A percentile compares a stretch with the other conserved stretches of the same genome.
Evolutionary conservation across 768 basidiomycete species (phyloP).

Genomic region (Lentinula boryana): DNA sequence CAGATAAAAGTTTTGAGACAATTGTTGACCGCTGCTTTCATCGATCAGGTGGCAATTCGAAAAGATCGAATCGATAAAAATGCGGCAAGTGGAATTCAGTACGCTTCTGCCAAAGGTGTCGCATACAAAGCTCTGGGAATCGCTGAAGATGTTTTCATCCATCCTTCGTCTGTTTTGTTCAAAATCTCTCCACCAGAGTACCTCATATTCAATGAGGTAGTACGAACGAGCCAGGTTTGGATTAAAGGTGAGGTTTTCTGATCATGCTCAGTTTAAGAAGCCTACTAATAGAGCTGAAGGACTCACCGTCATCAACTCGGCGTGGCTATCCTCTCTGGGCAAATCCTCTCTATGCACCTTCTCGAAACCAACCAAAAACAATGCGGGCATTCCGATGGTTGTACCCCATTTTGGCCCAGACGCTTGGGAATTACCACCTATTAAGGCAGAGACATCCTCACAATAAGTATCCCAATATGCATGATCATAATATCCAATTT

Average conservation of each 20-base stretch:
- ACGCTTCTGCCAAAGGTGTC: slow-evolving; percentile 70
- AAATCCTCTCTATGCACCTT: slow-evolving; percentile 80
- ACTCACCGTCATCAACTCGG: slow-evolving; percentile 78
- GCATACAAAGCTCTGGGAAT: slow-evolving; percentile 80
- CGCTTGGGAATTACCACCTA: slow-evolving; percentile 82
- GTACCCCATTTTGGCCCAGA: slow-evolving; percentile 83
- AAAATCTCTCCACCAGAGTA: slow-evolving; percentile 75
- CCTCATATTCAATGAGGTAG: slow-evolving; percentile 76
- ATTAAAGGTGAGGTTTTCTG: slow-evolving; percentile 59
- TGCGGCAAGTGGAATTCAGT: slow-evolving; percentile 56
- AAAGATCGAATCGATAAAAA: slow-evolving; percentile 71
- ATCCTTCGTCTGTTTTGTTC: slow-evolving; percentile 80
- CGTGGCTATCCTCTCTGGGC: slow-evolving; percentile 82
- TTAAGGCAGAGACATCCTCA: slow-evolving; percentile 30
- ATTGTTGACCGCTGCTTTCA: slow-evolving; percentile 81
- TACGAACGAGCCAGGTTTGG: slow-evolving; percentile 69
- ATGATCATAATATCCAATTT: neutral
- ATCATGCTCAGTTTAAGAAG: neutral
- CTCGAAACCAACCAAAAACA: slow-evolving; percentile 77
- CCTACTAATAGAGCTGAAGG: slow-evolving; percentile 33
- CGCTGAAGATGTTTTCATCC: slow-evolving; percentile 84
- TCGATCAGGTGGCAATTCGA: slow-evolving; percentile 91
- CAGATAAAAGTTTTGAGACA: slow-evolving; percentile 92
- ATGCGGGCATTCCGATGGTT: slow-evolving; percentile 60
- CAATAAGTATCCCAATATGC: neutral